Percentiles rank a stretch among this genome's conserved stretches.
Conservation (phyloP, 805 yeast genomes). For the Yarrowia sp. region DNA sequence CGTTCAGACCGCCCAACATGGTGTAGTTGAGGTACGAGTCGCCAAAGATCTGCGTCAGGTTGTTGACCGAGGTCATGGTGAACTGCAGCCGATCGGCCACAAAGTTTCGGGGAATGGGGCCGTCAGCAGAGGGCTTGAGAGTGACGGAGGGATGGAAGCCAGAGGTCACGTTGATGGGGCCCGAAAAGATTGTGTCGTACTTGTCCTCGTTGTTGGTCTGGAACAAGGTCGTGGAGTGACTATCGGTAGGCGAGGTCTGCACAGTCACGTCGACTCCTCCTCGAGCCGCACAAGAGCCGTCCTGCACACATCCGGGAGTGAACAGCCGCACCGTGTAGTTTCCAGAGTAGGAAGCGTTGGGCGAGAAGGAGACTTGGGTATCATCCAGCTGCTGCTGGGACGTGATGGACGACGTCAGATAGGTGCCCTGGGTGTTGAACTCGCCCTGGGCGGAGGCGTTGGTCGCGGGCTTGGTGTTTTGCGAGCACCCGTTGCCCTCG, state of each 20-base stretch:
- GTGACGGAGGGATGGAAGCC: constrained; percentile 45
- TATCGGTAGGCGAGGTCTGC: constrained; percentile 45
- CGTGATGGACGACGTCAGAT: constrained; percentile 35
- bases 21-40: constrained; percentile 34
- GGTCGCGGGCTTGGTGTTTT: background rate
- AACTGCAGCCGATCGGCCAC: constrained; percentile 70
- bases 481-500: constrained; percentile 13
- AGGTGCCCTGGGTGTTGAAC: constrained; percentile 28
- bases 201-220: constrained; percentile 80
- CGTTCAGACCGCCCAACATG: background rate
- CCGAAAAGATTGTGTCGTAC: constrained; percentile 73
- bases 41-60: constrained; percentile 28
- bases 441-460: background rate
- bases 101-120: constrained; percentile 44
- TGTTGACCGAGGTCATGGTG: constrained; percentile 31
- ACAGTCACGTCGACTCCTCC: constrained; percentile 78
- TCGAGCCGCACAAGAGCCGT: constrained; percentile 63
- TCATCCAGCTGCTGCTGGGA: constrained; percentile 36
- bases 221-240: constrained; percentile 49
- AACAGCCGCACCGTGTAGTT: constrained; percentile 65
- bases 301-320: constrained; percentile 83
- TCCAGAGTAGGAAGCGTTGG: constrained; percentile 71
- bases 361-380: constrained; percentile 52
- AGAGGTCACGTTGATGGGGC: constrained; percentile 51
- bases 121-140: constrained; percentile 39